Evolutionary conservation across 805 yeast genomes (phyloP).

Genomic region (Cyberlindnera xishuangbannaensis): DNA sequence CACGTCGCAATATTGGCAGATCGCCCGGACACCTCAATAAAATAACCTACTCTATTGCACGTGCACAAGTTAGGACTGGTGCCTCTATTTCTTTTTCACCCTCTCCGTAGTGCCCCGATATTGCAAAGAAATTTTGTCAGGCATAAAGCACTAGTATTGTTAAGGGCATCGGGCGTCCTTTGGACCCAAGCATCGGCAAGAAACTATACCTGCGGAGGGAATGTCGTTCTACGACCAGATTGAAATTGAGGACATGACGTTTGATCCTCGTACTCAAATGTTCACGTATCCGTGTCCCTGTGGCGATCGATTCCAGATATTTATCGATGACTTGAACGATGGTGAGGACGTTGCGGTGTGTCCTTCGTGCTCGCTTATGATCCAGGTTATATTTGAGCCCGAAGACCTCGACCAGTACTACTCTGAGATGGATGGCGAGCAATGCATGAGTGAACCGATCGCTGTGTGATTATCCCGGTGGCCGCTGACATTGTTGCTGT

Average conservation of each 20-base stretch:
- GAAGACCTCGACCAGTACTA: slow-evolving; percentile 40
- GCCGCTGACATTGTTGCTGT: too few species aligned
- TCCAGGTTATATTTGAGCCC: slow-evolving; percentile 80
- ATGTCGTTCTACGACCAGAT: slow-evolving; percentile 74
- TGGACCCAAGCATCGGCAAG: too few species aligned
- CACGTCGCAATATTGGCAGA: too few species aligned
- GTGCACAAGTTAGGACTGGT: too few species aligned
- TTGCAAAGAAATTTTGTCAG: too few species aligned
- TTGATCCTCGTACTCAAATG: slow-evolving; percentile 72
- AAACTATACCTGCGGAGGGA: too few species aligned
- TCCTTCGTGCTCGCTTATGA: slow-evolving; percentile 93
- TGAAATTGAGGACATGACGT: slow-evolving; percentile 95
- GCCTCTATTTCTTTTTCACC: too few species aligned
- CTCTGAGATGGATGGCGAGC: slow-evolving; percentile 28
- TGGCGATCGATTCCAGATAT: slow-evolving; percentile 89
- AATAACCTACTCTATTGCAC: too few species aligned
- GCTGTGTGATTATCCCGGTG: slow-evolving; percentile 17
- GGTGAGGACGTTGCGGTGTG: slow-evolving; percentile 95
- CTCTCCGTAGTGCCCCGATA: too few species aligned
- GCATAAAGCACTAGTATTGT: too few species aligned
- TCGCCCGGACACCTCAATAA: too few species aligned
- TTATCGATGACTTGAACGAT: slow-evolving; percentile 76
- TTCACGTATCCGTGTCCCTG: slow-evolving; percentile 98
- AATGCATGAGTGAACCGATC: slow-evolving; percentile 14
- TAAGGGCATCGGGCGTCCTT: too few species aligned